Evolutionary conservation across 1,284 basidiomycete species (phyloP), one percentile per base, ranked within the genome.

Genomic region (Porodaedalea pini): DNA sequence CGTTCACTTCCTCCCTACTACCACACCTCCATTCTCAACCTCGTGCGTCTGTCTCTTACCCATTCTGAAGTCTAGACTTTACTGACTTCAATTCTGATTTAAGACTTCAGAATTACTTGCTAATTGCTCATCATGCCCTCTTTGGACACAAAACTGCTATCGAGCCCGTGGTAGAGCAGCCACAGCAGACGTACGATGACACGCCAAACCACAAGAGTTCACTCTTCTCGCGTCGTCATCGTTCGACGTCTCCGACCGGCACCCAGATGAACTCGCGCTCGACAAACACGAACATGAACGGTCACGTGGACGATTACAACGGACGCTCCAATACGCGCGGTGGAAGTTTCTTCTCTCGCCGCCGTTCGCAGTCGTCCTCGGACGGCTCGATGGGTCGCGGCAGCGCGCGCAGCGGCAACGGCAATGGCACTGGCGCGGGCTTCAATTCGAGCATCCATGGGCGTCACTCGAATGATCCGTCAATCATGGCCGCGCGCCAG

Each of bases 401-500:
- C 10, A 41, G 48, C 36, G 29, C 19, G 8, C 40, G 37, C 15
- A 34, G 13, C 11, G 50, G 34, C 36, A 27, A 25, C 10, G 43
- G 40, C 5, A 11, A 43, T 23, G 49, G 43, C 43, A 31, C 25
- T 10, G 32, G 44, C 25, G 13, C 27, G 4, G 43, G 53, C 27
- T 44, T 23, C 21, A 55, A 50, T 25, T 15, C 37, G 40, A 32
- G 23, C 29, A 17, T 41, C 25, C 15, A 15, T 27, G 51, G 52
- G 13, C n/a, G 34, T 44, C 27, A 31, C 19, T 27, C 15, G 2
- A 71, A 76, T 51, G 82, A 85, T 61, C 78, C 81, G 2, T 73
- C 73, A 25, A 80, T 86, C 63, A 55, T 75, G 7, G 69, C 70
- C 11, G 83, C 81, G 7, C 77, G 78, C 25, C 69, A 78, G 62